Conservation (phyloP, 1,284 basidiomycete species). For the Xerocomus amazonicus region DNA sequence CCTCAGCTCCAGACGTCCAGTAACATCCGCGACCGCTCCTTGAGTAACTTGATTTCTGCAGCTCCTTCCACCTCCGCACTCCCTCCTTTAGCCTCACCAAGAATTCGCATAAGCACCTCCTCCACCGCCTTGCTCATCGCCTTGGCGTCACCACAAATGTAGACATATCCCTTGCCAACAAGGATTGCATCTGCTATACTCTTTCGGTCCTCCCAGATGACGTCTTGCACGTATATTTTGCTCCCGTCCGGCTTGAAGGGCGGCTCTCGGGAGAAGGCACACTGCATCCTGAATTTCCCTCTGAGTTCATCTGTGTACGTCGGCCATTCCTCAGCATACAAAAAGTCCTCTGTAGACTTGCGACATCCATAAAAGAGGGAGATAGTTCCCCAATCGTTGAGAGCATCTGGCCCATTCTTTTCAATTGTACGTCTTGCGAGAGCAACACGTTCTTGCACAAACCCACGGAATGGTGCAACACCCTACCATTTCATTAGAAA, state of each 20-base stretch:
- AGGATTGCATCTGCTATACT: conserved; percentile 86
- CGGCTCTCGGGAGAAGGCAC: conserved; percentile 85
- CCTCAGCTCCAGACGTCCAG: conserved; percentile 78
- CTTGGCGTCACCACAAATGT: conserved; percentile 96
- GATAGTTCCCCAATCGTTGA: conserved; percentile 94
- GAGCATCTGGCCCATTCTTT: conserved; percentile 88
- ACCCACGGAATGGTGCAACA: conserved; percentile 98
- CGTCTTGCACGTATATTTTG: conserved; percentile 98
- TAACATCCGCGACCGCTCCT: conserved; percentile 84
- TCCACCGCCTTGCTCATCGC: conserved; percentile 95
- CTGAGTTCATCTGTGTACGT: conserved; percentile 82
- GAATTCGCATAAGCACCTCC: conserved; percentile 76
- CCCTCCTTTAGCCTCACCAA: conserved; percentile 93
- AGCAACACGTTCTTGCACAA: conserved; percentile 96
- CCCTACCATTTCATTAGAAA: conserved; percentile 43
- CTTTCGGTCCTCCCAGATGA: conserved; percentile 83
- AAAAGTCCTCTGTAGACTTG: conserved; percentile 81
- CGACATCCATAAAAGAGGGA: conserved; percentile 97
- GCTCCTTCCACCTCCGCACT: conserved; percentile 80
- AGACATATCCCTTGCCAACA: conserved; percentile 91
- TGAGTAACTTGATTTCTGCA: conserved; percentile 89
- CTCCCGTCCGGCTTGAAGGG: conserved; percentile 85
- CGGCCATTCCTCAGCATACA: conserved; percentile 96
- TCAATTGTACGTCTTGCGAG: conserved; percentile 90
- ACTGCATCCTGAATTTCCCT: conserved; percentile 87